These are phyloP conservation scores for Lactarius hengduanensis DNA, from an alignment of 768 basidiomycete genomes.

Conservation along the genomic window DNA sequence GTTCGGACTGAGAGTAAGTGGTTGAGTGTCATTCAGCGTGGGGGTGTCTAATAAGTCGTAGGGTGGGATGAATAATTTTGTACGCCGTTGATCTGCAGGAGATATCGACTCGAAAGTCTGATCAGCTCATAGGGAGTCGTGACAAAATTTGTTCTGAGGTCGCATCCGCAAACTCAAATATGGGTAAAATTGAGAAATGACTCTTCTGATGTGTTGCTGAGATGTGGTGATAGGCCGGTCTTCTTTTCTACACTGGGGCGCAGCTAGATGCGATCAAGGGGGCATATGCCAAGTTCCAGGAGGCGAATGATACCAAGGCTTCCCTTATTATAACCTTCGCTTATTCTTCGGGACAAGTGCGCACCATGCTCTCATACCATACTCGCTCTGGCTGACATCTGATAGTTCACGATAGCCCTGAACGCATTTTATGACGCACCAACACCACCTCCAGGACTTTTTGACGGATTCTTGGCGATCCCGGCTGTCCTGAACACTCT, in stretches of 20 bases:
- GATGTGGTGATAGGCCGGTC: background rate
- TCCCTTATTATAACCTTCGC: background rate
- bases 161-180: constrained; percentile 7
- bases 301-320: constrained; percentile 3
- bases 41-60: background rate
- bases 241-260: background rate
- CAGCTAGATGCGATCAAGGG: constrained; percentile 1
- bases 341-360: background rate
- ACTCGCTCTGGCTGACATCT: background rate
- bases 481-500: background rate
- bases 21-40: too few relatives aligned
- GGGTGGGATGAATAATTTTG: constrained; percentile 18
- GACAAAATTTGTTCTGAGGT: constrained; percentile 9
- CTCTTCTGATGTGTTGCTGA: background rate
- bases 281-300: constrained; percentile 1
- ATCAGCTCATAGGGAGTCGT: constrained; percentile 10
- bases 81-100: background rate
- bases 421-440: constrained; percentile 29
- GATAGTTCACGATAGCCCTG: background rate
- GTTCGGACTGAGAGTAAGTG: constrained; percentile 14
- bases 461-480: constrained; percentile 29
- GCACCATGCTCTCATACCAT: background rate
- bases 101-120: background rate
- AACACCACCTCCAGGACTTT: constrained; percentile 20
- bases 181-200: constrained; percentile 2